A percentile compares a stretch with the other conserved stretches of the same genome.
Evolutionary conservation across 352 stramenopile genomes (phyloP).

Genomic region (Phytopythium cucurbitacearum): DNA sequence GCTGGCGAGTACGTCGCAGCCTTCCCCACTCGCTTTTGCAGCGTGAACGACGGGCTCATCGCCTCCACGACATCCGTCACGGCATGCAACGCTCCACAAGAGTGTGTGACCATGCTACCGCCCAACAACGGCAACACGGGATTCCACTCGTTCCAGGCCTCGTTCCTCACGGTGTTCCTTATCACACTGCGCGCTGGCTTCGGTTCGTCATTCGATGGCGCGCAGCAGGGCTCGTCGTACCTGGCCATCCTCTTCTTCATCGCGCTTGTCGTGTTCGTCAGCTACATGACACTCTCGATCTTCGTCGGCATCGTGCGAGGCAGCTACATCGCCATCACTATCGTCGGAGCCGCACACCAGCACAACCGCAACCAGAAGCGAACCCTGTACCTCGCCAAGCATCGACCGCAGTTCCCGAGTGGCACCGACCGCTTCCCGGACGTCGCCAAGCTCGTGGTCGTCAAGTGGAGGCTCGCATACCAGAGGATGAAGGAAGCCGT

Average conservation of each 20-base stretch:
- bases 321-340: conserved; percentile 68
- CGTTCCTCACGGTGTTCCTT: conserved; percentile 78
- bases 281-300: conserved; percentile 80
- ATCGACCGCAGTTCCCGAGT: conserved; percentile 48
- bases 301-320: conserved; percentile 82
- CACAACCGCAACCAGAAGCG: conserved; percentile 22
- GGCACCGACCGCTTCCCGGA: conserved; percentile 59
- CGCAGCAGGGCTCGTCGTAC: conserved; percentile 65
- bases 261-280: conserved; percentile 75
- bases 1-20: conserved; percentile 40
- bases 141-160: conserved; percentile 82
- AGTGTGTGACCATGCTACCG: conserved; percentile 51
- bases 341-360: conserved; percentile 26
- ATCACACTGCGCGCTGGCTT: conserved; percentile 78
- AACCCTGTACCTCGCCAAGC: conserved; percentile 43
- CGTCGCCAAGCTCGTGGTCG: conserved; percentile 35
- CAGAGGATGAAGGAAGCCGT: conserved; percentile 23
- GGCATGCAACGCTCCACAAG: conserved; percentile 9
- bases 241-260: conserved; percentile 82
- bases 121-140: conserved; percentile 75
- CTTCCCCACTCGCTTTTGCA: conserved; percentile 55
- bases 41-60: conserved; percentile 9
- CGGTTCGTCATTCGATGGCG: conserved; percentile 65
- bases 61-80: conserved; percentile 9
- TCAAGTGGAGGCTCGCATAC: conserved; percentile 30